Base-by-base conservation (phyloP, 768 basidiomycete genomes). In the Pisolithus microcarpus region DNA sequence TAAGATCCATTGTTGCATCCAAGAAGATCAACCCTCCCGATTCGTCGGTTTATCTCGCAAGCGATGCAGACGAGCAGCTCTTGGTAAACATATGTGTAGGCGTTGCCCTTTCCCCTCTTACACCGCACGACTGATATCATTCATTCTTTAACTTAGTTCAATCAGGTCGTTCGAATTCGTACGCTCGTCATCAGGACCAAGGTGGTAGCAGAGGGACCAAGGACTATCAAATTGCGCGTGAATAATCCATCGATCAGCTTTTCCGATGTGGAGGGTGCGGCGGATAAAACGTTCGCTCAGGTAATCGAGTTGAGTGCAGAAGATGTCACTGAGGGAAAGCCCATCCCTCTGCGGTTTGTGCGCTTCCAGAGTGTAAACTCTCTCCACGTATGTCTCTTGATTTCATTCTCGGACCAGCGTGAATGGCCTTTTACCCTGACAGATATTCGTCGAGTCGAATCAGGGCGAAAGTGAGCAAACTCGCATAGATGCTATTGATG, bases 21-120 rank as follows among this genome's bases (percentile, higher is more conserved):
- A 81, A 72, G 56, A 62, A 64, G 13, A 65, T 60, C 48, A 85
- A 85, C 64, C 72, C 69, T 1, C 58, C 70, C 26, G 38, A 50
- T 18, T 67, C 66, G 26, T 24, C 31, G 10, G n/a, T 11, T 18
- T 82, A 75, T 64, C 72, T 88, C 49, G 70, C 78, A 53, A 85
- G 83, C 58, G 84, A 88, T 61, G 79, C 76, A 2, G 87, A 89
- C 56, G 87, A 84, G 56, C 82, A 89, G 62, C 72, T 89, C 7
- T 67, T 89, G 23, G 52, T 89, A 44, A 85, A 72, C 57, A 74
- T 89, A 49, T 72, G 76, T n/a, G 85, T 86, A 59, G 57, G 80
- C 71, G n/a, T 16, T 19, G 21, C 55, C 38, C 39, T 36, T 52
- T 9, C 8, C 9, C 26, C 5, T 10, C 42, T 23, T 23, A 23